Conservation (phyloP, 352 stramenopile genomes). For the Plasmopara viticola region DNA sequence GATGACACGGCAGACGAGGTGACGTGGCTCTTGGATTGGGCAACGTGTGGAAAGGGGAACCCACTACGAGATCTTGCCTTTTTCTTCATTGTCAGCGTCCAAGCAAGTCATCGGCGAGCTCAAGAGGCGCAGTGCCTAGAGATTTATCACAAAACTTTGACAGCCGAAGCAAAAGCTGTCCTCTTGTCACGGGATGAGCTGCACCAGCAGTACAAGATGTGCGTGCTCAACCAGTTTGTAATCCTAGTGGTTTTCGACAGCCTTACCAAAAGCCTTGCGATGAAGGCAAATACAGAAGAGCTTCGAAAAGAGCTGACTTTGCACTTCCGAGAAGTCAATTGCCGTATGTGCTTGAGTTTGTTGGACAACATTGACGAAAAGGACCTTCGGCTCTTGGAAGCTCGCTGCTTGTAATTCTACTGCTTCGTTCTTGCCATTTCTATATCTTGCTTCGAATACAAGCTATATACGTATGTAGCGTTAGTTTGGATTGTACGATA, state of each 20-base stretch:
- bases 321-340: slow-evolving; percentile 70
- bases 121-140: slow-evolving; percentile 35
- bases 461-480: not conserved
- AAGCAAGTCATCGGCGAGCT: slow-evolving; percentile 31
- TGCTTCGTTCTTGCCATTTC: too few species aligned
- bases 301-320: slow-evolving; percentile 49
- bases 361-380: slow-evolving; percentile 48
- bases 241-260: slow-evolving; percentile 78
- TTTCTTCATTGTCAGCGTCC: slow-evolving; percentile 79
- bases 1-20: slow-evolving; percentile 19
- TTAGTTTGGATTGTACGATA: too few species aligned
- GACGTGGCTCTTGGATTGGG: slow-evolving; percentile 76
- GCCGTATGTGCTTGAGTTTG: slow-evolving; percentile 49
- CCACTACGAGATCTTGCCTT: slow-evolving; percentile 74
- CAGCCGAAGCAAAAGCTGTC: slow-evolving; percentile 12
- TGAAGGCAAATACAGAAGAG: slow-evolving; percentile 61
- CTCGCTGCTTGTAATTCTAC: slow-evolving; percentile 2
- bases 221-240: slow-evolving; percentile 75
- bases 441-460: too few species aligned
- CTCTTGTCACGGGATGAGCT: slow-evolving; percentile 35
- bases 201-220: slow-evolving; percentile 48
- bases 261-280: slow-evolving; percentile 72
- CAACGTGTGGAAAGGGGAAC: slow-evolving; percentile 67
- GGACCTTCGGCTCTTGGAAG: slow-evolving; percentile 21
- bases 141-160: slow-evolving; percentile 36